These are phyloP conservation scores for Aspergillus neotritici DNA, from an alignment of 2,329 filamentous ascomycete genomes.

Conservation along the genomic window DNA sequence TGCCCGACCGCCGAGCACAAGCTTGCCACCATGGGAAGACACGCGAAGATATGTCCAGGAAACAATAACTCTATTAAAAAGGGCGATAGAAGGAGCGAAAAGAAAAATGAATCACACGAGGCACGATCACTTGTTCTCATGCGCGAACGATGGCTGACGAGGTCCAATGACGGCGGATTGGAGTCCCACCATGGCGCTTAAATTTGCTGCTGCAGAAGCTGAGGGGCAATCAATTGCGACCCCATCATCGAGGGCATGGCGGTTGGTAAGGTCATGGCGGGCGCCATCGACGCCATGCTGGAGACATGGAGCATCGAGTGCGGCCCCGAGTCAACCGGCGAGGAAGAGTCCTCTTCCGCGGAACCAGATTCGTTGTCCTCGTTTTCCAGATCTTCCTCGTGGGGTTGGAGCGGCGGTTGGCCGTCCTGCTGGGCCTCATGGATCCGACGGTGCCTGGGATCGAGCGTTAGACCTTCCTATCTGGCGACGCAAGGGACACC, in stretches of 20 bases:
- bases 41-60: too few relatives aligned
- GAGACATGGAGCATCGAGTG: constrained; percentile 30
- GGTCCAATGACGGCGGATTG: too few relatives aligned
- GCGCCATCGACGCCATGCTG: constrained; percentile 33
- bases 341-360: constrained; percentile 72
- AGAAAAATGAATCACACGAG: neutral
- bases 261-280: constrained; percentile 25
- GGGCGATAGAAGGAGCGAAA: neutral
- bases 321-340: constrained; percentile 41
- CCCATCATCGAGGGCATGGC: constrained; percentile 37
- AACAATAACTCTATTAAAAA: too few relatives aligned
- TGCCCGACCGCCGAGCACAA: too few relatives aligned
- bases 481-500: neutral
- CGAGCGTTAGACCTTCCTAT: constrained; percentile 30
- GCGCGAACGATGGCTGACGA: too few relatives aligned
- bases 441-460: constrained; percentile 61
- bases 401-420: constrained; percentile 33
- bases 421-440: constrained; percentile 69
- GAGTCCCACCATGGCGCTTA: constrained; percentile 16
- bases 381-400: constrained; percentile 82
- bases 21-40: too few relatives aligned
- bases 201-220: constrained; percentile 40
- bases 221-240: constrained; percentile 40
- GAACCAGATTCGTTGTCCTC: constrained; percentile 80
- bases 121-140: too few relatives aligned